A percentile compares a stretch with the other conserved stretches of the same genome.
These are phyloP conservation scores for Naganishia cerealis DNA, from an alignment of 1,284 basidiomycete genomes.

Conservation along the genomic window DNA sequence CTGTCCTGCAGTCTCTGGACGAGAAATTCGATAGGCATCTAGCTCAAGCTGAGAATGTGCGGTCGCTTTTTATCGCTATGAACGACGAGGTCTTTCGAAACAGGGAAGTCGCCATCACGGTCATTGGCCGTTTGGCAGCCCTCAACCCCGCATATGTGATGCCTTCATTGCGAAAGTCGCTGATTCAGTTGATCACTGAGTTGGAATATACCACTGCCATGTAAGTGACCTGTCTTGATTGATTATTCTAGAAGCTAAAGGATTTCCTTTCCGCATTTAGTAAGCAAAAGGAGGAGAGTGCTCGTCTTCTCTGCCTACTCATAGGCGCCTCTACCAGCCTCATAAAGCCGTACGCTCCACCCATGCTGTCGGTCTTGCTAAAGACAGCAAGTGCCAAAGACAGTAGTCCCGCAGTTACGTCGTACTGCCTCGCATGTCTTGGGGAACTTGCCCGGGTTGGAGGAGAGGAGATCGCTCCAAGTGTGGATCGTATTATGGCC, in stretches of 20 bases:
- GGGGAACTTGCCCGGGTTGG: conserved; percentile 92
- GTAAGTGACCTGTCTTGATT: conserved; percentile 56
- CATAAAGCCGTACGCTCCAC: conserved; percentile 95
- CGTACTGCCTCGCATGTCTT: conserved; percentile 88
- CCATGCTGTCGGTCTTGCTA: conserved; percentile 88
- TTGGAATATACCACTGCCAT: conserved; percentile 91
- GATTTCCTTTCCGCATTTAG: conserved; percentile 49
- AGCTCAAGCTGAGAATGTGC: conserved; percentile 97
- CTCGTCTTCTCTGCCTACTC: conserved; percentile 78
- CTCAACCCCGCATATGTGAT: conserved; percentile 99
- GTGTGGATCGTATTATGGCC: conserved; percentile 83
- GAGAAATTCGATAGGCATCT: conserved; percentile 96
- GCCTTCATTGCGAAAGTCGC: conserved; percentile 90
- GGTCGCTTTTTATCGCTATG: conserved; percentile 92
- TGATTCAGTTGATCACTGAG: conserved; percentile 96
- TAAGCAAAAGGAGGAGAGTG: conserved; percentile 82
- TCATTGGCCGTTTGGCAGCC: conserved; percentile 90
- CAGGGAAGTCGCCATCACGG: conserved; percentile 80
- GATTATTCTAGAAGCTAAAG: not conserved
- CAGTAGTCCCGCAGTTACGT: conserved; percentile 80
- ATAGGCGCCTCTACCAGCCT: conserved; percentile 88
- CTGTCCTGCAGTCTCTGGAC: conserved; percentile 83
- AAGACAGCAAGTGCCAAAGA: conserved; percentile 76
- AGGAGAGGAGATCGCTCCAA: conserved; percentile 82
- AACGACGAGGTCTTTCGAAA: conserved; percentile 97